Conservation (phyloP, 768 basidiomycete species). For the Termitomyces sp. region DNA sequence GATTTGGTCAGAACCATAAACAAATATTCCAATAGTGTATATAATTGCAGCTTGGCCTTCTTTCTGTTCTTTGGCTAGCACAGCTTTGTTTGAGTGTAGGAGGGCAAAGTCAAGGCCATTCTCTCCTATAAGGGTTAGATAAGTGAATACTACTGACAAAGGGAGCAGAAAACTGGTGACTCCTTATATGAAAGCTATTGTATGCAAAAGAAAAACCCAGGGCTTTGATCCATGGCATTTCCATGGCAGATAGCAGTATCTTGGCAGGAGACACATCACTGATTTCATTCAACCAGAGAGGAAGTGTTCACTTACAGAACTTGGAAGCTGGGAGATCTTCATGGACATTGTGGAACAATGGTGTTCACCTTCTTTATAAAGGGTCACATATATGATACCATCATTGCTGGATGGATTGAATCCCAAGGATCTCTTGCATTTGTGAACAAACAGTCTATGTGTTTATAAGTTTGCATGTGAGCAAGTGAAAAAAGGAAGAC, state of each 20-base stretch:
- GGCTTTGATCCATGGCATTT: too few species aligned
- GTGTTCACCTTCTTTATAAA: neutral
- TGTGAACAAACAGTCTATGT: too few species aligned
- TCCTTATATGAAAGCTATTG: too few species aligned
- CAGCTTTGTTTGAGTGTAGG: constrained; percentile 14
- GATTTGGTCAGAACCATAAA: neutral
- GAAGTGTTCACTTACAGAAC: neutral
- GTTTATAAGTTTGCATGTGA: too few species aligned
- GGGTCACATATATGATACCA: neutral
- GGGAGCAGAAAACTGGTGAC: too few species aligned
- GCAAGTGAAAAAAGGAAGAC: too few species aligned
- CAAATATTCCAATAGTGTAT: constrained; percentile 22
- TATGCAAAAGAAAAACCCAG: too few species aligned
- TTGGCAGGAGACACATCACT: too few species aligned
- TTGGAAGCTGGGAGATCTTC: neutral
- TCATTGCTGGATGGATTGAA: neutral
- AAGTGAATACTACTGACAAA: too few species aligned
- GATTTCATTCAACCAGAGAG: too few species aligned
- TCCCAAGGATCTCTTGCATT: neutral
- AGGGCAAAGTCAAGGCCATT: neutral
- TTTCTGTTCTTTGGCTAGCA: constrained; percentile 13
- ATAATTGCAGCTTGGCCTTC: constrained; percentile 20
- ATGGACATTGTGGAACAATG: neutral
- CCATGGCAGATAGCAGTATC: too few species aligned
- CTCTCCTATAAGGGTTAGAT: neutral